phyloP scores from a whole-genome alignment of 495 filamentous ascomycete genomes.

The Lepraria neglecta region DNA sequence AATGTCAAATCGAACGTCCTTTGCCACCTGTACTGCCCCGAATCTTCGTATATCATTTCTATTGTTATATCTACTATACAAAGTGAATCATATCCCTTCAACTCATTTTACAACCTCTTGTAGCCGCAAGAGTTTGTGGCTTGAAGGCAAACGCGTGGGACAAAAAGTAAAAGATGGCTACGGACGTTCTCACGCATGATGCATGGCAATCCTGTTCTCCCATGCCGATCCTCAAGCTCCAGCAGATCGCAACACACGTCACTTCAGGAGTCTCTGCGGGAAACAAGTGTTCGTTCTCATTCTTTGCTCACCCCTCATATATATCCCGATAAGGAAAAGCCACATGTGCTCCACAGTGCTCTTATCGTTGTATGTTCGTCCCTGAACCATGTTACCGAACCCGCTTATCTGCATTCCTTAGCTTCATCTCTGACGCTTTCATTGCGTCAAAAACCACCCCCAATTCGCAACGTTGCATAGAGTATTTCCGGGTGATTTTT shows the following conservation, averaged over 20 bases:
- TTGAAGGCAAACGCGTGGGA: no score
- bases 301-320: slow-evolving; percentile 1
- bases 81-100: background rate
- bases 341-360: slow-evolving; percentile 6
- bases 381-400: background rate
- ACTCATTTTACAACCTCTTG: no score
- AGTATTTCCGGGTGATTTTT: background rate
- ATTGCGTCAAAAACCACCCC: background rate
- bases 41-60: background rate
- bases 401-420: slow-evolving; percentile 11
- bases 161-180: no score
- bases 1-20: background rate
- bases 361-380: background rate
- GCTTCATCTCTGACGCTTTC: background rate
- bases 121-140: no score
- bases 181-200: background rate
- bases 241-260: background rate
- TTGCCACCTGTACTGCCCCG: background rate
- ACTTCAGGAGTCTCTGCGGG: background rate
- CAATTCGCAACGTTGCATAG: no score
- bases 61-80: background rate
- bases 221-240: slow-evolving; percentile 4
- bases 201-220: slow-evolving; percentile 14
- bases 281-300: background rate
- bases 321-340: slow-evolving; percentile 21